Evolutionary conservation across 2,329 filamentous ascomycete species (phyloP).

Genomic region (Hirsutella thompsonii): DNA sequence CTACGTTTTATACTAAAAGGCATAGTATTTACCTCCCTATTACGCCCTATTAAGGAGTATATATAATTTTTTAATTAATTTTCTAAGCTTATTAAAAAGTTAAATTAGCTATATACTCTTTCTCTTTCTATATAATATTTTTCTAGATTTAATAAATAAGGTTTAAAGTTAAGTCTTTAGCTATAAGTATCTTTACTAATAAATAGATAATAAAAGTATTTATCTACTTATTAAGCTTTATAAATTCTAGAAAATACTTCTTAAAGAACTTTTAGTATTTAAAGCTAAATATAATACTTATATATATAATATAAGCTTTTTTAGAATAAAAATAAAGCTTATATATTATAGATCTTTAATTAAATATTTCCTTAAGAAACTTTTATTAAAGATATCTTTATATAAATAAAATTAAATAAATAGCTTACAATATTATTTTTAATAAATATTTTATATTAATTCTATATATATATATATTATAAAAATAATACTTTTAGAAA

Average conservation of each 20-base stretch:
- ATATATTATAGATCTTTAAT: neutral
- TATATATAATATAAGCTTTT: neutral
- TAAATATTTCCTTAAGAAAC: neutral
- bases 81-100: no score
- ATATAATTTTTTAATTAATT: no score
- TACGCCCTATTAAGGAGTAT: no score
- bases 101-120: no score
- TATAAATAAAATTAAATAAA: neutral
- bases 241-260: no score
- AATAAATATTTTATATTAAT: neutral
- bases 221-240: neutral
- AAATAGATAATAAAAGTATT: neutral
- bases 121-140: no score
- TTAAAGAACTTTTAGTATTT: neutral
- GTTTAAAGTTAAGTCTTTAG: neutral
- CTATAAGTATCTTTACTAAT: no score
- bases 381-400: neutral
- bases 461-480: neutral
- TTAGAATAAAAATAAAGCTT: neutral
- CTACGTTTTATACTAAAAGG: no score
- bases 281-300: neutral
- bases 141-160: no score
- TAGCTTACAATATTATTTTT: neutral
- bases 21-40: no score
- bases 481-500: neutral